A percentile compares a stretch with the other conserved stretches of the same genome.
These are phyloP conservation scores for Nicotiana attenuata DNA, from an alignment of 257 asterid genomes.

Conservation along the genomic window DNA sequence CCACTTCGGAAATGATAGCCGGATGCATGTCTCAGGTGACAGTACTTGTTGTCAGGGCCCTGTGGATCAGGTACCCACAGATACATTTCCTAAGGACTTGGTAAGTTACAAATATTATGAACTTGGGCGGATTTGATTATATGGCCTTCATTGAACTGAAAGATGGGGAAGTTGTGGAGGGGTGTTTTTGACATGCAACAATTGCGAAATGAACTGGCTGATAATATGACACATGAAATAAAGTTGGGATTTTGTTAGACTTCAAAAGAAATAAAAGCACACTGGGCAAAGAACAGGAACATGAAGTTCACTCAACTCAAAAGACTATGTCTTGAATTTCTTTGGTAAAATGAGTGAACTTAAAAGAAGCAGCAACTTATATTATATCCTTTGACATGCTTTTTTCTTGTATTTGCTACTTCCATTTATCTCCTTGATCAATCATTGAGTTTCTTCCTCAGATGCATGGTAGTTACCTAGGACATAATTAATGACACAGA, in stretches of 20 bases:
- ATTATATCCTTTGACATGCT: neutral
- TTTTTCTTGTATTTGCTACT: neutral
- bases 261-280: conserved; percentile 5
- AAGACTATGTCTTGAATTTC: neutral
- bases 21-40: conserved; percentile 31
- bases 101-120: conserved; percentile 12
- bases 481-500: neutral
- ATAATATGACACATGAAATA: neutral
- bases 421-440: neutral
- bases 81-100: conserved; percentile 16
- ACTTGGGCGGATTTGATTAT: neutral
- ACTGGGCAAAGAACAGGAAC: neutral
- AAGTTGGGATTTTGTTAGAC: neutral
- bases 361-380: neutral
- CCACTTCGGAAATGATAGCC: conserved; percentile 25
- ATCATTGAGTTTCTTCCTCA: neutral
- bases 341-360: neutral
- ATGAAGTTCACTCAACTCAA: neutral
- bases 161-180: neutral
- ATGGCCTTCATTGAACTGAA: neutral
- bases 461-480: neutral
- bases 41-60: conserved; percentile 28
- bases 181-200: neutral
- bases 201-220: neutral
- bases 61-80: conserved; percentile 38